phyloP scores from a whole-genome alignment of 768 basidiomycete genomes.

The Tricholomella constricta region DNA sequence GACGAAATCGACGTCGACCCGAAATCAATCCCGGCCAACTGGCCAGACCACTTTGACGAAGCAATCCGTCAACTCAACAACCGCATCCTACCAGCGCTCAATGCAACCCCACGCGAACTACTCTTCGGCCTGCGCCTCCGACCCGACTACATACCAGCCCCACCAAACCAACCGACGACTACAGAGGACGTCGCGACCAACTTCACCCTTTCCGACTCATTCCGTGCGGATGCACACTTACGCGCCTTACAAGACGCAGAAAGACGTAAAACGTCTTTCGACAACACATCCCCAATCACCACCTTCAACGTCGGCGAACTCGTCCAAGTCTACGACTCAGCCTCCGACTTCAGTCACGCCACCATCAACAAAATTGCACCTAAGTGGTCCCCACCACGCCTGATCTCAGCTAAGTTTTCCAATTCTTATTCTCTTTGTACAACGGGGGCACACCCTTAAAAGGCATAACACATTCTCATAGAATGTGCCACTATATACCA shows the following conservation, averaged over 20 bases:
- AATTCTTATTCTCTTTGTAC: constrained; percentile 2
- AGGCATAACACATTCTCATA: background rate
- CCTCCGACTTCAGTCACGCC: background rate
- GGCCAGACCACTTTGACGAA: background rate
- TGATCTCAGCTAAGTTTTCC: constrained; percentile 6
- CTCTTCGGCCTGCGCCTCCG: background rate
- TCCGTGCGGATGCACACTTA: background rate
- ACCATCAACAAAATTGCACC: constrained; percentile 2
- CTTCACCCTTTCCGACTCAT: background rate
- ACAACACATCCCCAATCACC: constrained; percentile 1
- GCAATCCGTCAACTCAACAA: background rate
- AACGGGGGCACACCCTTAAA: background rate
- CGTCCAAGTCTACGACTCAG: constrained; percentile 3
- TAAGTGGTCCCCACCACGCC: constrained; percentile 1
- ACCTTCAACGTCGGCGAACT: constrained; percentile 1
- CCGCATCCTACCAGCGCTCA: background rate
- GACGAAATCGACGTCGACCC: background rate
- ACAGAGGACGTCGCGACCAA: background rate
- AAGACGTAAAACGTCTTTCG: constrained; percentile 1
- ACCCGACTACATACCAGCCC: background rate
- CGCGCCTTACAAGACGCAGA: constrained; percentile 1
- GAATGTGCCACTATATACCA: constrained; percentile 5
- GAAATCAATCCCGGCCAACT: background rate
- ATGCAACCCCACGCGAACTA: background rate
- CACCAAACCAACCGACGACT: background rate